Conservation (phyloP, 176 grass and related monocot species). For the Poa pratensis region DNA sequence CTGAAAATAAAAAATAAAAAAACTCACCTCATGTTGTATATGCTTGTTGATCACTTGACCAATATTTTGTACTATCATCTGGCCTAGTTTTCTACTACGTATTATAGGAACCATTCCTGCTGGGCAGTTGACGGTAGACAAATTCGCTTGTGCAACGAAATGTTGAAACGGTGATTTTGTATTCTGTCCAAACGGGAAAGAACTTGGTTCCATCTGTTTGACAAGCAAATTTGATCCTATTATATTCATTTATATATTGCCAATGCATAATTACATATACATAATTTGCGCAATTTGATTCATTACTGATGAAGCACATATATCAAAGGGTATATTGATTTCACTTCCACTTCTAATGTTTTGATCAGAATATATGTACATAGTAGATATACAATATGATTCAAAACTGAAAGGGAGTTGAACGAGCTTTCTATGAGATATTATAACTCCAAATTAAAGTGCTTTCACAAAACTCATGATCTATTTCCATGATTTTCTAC, state of each 20-base stretch:
- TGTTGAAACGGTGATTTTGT: background rate
- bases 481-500: background rate
- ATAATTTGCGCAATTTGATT: too few relatives aligned
- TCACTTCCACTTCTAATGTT: background rate
- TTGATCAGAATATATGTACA: background rate
- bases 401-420: background rate
- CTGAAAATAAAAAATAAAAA: background rate
- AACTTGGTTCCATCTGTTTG: background rate
- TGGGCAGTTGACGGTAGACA: background rate
- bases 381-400: background rate
- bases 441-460: background rate
- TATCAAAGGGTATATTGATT: background rate
- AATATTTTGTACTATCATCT: background rate
- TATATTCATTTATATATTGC: background rate
- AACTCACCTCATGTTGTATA: background rate
- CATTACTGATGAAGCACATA: background rate
- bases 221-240: background rate
- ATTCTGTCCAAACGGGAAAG: background rate
- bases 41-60: background rate
- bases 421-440: background rate
- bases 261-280: too few relatives aligned
- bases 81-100: too few relatives aligned
- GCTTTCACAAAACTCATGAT: background rate
- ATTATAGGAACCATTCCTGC: slow-evolving; percentile 3
- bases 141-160: background rate